Evolutionary conservation across 768 basidiomycete genomes (phyloP), one percentile per base, ranked within the genome.

Genomic region (Russula virescens): DNA sequence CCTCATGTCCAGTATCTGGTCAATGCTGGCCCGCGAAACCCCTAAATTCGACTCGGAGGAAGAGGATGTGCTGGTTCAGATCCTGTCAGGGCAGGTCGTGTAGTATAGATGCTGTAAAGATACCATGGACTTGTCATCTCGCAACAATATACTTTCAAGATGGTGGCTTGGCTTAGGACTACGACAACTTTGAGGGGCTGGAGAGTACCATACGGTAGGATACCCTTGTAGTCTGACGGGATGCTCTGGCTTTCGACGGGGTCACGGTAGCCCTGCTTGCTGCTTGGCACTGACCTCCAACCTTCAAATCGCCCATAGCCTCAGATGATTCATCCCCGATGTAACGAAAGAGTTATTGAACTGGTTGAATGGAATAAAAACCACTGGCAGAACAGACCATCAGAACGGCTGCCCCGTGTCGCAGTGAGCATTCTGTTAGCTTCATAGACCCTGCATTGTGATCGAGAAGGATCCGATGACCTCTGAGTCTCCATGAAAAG

Each of bases 191-290:
- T 25, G 60, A 19, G 21, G 51, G 31, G 31, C 14, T 11, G 62
- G 8, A 45, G 54, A 57, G 52, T 8, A 38, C 55, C 47, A 46
- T 80, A 94, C 94, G 55, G 52, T 8, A 38, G 57, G 50, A 46
- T 80, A 94, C 94, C 95, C 46, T 94, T 84, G 75, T 89, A 95
- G 75, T n/a, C n/a, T n/a, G n/a, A n/a, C n/a, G 98, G 97, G 71
- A 99, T 79, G 80, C 97, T 99, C 78, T 96, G 95, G 62, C 76
- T 74, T 50, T 83, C 84, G 34, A 83, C 78, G 19, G 87, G 72
- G n/a, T n/a, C n/a, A n/a, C n/a, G n/a, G 74, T 94, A 89, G 3
- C 86, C 86, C 64, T 96, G 91, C 4, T 78, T 73, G 34, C 64
- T 96, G 91, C 4, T 78, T 73, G 34, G 85, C 79, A 62, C 81